Evolutionary conservation across 2,329 filamentous ascomycete species (phyloP).

Genomic region (Ophiostoma sp.): DNA sequence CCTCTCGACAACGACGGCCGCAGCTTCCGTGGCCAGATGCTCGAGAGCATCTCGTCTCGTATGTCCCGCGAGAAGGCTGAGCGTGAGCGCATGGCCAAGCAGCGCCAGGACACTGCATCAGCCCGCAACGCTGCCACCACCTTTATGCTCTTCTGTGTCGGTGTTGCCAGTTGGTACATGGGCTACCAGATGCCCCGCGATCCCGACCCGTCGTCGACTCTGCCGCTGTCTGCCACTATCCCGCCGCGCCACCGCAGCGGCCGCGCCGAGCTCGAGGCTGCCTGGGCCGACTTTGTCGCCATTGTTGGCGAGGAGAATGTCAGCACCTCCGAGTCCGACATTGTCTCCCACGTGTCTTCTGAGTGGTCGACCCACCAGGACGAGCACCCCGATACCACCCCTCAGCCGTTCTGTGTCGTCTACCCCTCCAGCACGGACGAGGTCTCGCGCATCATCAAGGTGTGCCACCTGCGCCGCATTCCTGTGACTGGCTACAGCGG

Average conservation of each 20-base stretch:
- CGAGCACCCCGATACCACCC: slow-evolving; percentile 35
- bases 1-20: slow-evolving; percentile 24
- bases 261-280: slow-evolving; percentile 60
- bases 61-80: slow-evolving; percentile 46
- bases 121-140: slow-evolving; percentile 43
- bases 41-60: slow-evolving; percentile 47
- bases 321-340: slow-evolving; percentile 52
- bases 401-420: slow-evolving; percentile 63
- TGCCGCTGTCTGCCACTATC: slow-evolving; percentile 48
- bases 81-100: slow-evolving; percentile 39
- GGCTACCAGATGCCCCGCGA: slow-evolving; percentile 51
- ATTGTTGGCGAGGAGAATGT: slow-evolving; percentile 61
- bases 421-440: slow-evolving; percentile 75
- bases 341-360: slow-evolving; percentile 53
- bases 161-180: slow-evolving; percentile 52
- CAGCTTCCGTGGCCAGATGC: slow-evolving; percentile 50
- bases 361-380: slow-evolving; percentile 57
- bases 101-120: slow-evolving; percentile 36
- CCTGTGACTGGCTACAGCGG: slow-evolving; percentile 84
- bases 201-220: slow-evolving; percentile 50
- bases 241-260: slow-evolving; percentile 54
- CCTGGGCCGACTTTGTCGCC: slow-evolving; percentile 62
- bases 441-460: slow-evolving; percentile 79
- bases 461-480: slow-evolving; percentile 74
- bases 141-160: slow-evolving; percentile 48